phyloP scores from a whole-genome alignment of 805 yeast species.

The Wickerhamiella galacta region DNA sequence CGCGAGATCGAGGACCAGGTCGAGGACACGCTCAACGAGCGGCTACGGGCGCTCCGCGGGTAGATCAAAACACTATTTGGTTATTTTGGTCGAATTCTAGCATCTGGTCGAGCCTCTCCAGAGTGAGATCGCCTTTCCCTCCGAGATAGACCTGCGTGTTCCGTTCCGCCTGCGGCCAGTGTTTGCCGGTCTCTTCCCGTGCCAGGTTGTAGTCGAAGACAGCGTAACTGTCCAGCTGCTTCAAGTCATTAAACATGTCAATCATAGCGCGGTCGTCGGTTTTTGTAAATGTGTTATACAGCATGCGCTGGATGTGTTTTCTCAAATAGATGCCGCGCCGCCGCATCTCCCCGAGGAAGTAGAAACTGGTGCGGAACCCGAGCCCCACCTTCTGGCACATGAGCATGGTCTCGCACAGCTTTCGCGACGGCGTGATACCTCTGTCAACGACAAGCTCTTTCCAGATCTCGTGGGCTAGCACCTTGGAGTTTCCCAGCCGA shows the following conservation, averaged over 20 bases:
- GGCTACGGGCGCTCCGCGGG: conserved; percentile 69
- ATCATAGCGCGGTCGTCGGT: conserved; percentile 5
- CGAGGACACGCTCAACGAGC: conserved; percentile 75
- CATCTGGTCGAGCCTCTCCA: conserved; percentile 44
- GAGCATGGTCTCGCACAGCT: conserved; percentile 16
- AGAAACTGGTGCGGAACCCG: conserved; percentile 9
- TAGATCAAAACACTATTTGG: no score
- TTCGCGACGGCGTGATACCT: conserved; percentile 9
- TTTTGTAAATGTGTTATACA: conserved; percentile 6
- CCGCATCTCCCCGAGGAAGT: conserved; percentile 16
- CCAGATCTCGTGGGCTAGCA: conserved; percentile 15
- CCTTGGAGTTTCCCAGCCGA: conserved; percentile 19
- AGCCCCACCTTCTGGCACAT: conserved; percentile 15
- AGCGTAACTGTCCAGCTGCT: background rate
- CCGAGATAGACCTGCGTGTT: conserved; percentile 8
- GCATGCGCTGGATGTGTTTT: conserved; percentile 8
- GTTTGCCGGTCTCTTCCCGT: conserved; percentile 4
- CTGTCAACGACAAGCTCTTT: conserved; percentile 8
- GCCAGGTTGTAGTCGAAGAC: conserved; percentile 8
- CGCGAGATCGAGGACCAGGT: conserved; percentile 39
- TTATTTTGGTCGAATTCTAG: conserved; percentile 35
- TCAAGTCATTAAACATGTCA: conserved; percentile 3
- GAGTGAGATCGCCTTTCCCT: no score
- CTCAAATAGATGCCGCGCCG: conserved; percentile 11
- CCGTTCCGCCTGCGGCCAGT: conserved; percentile 9